phyloP scores from a whole-genome alignment of 306 rosid genomes.

The Psophocarpus tetragonolobus region DNA sequence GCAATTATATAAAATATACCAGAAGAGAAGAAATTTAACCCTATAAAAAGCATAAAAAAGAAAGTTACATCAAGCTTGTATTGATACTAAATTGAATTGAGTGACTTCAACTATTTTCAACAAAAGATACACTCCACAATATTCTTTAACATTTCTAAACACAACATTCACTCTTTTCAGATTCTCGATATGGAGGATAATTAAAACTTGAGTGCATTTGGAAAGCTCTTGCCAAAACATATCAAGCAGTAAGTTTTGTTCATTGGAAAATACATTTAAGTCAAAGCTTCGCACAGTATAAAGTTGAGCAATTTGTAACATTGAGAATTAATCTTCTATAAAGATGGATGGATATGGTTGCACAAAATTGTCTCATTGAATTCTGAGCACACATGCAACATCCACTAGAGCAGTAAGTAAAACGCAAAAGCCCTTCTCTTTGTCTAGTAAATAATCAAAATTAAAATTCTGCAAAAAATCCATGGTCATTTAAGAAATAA shows the following conservation, averaged over 20 bases:
- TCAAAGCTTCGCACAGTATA: constrained; percentile 3
- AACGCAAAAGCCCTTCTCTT: neutral
- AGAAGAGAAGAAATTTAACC: constrained; percentile 9
- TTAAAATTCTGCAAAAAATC: neutral
- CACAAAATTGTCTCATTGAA: neutral
- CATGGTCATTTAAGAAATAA: constrained; percentile 4
- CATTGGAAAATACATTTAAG: neutral
- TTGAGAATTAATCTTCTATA: neutral
- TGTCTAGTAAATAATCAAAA: neutral
- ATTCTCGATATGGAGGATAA: constrained; percentile 1
- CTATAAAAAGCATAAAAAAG: neutral
- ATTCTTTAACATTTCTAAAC: constrained; percentile 24
- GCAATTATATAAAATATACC: neutral
- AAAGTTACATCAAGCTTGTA: constrained; percentile 4
- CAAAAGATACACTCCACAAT: neutral
- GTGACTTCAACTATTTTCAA: neutral
- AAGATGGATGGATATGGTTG: neutral
- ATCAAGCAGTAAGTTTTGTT: neutral
- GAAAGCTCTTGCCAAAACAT: constrained; percentile 5
- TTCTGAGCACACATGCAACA: neutral
- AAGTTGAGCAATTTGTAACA: neutral
- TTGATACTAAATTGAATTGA: neutral
- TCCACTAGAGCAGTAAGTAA: neutral
- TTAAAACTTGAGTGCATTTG: constrained; percentile 17
- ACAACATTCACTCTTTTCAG: neutral